Evolutionary conservation across 1,284 basidiomycete species (phyloP).

Genomic region (Trichosporon coremiiforme): DNA sequence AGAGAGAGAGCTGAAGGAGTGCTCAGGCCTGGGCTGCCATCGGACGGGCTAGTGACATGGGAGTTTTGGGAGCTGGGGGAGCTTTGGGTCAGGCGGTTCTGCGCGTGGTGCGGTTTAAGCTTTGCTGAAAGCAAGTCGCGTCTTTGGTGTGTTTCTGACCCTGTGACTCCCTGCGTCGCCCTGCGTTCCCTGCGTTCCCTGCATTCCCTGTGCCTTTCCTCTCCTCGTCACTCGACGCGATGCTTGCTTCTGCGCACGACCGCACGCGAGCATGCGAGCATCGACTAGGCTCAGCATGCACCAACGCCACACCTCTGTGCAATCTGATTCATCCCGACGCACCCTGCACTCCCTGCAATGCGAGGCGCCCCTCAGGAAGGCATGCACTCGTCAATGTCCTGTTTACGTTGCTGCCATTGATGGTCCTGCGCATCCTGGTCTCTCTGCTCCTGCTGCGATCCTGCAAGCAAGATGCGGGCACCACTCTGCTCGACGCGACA

Average conservation of each 20-base stretch:
- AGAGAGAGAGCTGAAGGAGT: neutral
- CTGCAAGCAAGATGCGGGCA: too few species aligned
- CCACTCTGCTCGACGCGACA: too few species aligned
- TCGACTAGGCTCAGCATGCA: neutral
- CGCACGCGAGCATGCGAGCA: neutral
- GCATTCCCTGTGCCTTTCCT: neutral
- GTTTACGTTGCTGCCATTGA: neutral
- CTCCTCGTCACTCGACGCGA: neutral
- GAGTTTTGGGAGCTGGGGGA: neutral
- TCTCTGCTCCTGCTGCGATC: too few species aligned
- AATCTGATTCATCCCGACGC: neutral
- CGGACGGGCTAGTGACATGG: neutral
- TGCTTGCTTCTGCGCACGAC: neutral
- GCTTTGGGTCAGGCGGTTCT: constrained; percentile 4
- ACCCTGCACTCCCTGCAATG: constrained; percentile 1
- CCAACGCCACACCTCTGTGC: constrained; percentile 6
- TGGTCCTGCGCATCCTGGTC: too few species aligned
- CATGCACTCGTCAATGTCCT: neutral
- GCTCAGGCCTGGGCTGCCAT: neutral
- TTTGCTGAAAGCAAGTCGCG: constrained; percentile 17
- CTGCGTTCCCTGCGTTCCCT: neutral
- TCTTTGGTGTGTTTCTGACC: constrained; percentile 5
- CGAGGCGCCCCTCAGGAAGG: neutral
- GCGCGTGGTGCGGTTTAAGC: constrained; percentile 2
- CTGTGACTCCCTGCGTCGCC: neutral